Evolutionary conservation across 1,139 yeast species (phyloP).

Genomic region (Pneumocystis canis): DNA sequence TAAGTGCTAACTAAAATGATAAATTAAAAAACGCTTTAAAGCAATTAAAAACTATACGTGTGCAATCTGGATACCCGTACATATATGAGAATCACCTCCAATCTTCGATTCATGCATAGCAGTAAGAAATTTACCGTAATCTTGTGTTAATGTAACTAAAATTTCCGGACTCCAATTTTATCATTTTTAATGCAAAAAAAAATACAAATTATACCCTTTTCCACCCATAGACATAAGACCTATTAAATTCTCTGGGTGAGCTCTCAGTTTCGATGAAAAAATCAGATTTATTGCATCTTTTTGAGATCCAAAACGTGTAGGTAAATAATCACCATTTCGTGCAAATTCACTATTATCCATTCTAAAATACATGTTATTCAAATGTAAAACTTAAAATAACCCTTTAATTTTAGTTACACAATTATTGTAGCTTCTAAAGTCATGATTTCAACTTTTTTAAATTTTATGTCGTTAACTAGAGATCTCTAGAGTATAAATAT

Average conservation of each 20-base stretch:
- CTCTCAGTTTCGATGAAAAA: conserved; percentile 69
- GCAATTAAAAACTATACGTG: conserved; percentile 28
- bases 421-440: background rate
- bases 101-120: conserved; percentile 77
- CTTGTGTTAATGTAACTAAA: conserved; percentile 72
- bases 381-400: background rate
- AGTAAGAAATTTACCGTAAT: conserved; percentile 73
- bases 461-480: background rate
- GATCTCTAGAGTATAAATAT: background rate
- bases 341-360: conserved; percentile 92
- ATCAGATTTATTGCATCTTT: conserved; percentile 80
- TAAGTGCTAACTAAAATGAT: conserved; percentile 53
- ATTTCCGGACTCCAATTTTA: conserved; percentile 44
- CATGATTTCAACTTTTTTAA: background rate
- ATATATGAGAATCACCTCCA: conserved; percentile 52
- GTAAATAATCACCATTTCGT: conserved; percentile 87
- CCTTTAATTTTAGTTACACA: background rate
- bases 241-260: conserved; percentile 89
- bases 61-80: conserved; percentile 90
- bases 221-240: conserved; percentile 54
- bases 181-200: background rate
- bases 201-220: conserved; percentile 27
- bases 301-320: conserved; percentile 86
- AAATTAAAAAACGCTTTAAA: background rate
- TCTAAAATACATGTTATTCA: conserved; percentile 15